Percentiles rank a stretch among this genome's conserved stretches.
phyloP scores from a whole-genome alignment of 2,329 filamentous ascomycete genomes.

The Malbranchea cinnamomea region DNA sequence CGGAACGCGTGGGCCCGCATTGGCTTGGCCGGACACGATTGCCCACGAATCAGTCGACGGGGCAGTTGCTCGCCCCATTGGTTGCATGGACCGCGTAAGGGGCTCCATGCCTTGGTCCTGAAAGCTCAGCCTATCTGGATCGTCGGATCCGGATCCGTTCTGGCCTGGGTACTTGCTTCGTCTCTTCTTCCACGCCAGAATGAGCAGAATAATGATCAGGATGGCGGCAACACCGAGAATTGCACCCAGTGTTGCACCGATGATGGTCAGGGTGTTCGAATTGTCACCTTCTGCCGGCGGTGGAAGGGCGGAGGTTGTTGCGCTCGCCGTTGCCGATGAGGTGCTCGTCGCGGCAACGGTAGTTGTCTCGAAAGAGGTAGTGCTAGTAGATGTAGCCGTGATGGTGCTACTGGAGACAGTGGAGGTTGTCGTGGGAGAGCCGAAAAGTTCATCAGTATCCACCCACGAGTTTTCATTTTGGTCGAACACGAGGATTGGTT shows the following conservation, averaged over 20 bases:
- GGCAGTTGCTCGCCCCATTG: conserved; percentile 30
- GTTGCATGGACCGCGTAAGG: conserved; percentile 26
- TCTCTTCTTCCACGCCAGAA: conserved; percentile 19
- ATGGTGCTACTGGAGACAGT: conserved; percentile 10
- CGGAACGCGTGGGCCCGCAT: conserved; percentile 1
- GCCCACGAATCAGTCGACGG: conserved; percentile 26
- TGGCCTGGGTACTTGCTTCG: conserved; percentile 13
- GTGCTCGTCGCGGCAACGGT: conserved; percentile 17
- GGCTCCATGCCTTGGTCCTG: conserved; percentile 32
- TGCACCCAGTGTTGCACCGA: conserved; percentile 71
- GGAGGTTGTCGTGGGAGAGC: conserved; percentile 17
- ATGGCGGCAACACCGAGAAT: conserved; percentile 59
- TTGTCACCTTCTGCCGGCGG: conserved; percentile 20
- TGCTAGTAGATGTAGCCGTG: conserved; percentile 13
- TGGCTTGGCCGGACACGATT: conserved; percentile 24
- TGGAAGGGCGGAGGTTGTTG: conserved; percentile 16
- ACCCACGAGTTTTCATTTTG: conserved; percentile 62
- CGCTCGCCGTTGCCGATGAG: conserved; percentile 12
- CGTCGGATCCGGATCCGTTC: conserved; percentile 32
- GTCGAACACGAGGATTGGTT: conserved; percentile 66
- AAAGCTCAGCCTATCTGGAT: conserved; percentile 41
- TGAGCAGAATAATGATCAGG: conserved; percentile 56
- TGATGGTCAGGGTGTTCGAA: conserved; percentile 39
- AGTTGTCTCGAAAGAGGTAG: conserved; percentile 2
- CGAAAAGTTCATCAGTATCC: conserved; percentile 52